Base-by-base conservation (phyloP, 2,329 filamentous ascomycete genomes). In the Diaporthe sp. region DNA sequence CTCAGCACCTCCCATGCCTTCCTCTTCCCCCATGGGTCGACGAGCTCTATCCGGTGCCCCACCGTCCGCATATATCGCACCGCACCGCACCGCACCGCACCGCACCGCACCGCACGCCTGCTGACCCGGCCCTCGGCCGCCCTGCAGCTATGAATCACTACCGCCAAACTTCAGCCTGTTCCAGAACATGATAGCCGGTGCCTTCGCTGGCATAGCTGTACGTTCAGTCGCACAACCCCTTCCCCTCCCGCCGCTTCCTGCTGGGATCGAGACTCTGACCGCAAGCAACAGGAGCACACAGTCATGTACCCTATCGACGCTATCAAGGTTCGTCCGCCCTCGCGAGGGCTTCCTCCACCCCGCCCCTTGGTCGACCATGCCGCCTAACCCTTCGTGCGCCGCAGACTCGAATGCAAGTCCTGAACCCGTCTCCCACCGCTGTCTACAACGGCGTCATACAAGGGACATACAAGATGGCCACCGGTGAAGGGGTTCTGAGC, bases 251-350 rank as follows among this genome's bases (percentile, higher is more conserved):
- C 59, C 42, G 27, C 55, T 30, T 42, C 30, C 30, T 39, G 44
- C 32, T 4, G 78, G 75, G 79, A 70, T 70, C 35, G 47, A 47
- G 55, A 61, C 50, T 8, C 70, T 75, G 66, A 75, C 66, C 44
- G 71, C 47, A 35, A 32, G 35, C 30, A 75, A 69, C 79, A 98
- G 96, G 96, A 98, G 87, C 96, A 98, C 85, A 97, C 96, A 75
- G 96, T 98, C 80, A 98, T 99, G 97, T 99, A 99, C 83, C 97
- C 97, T 27, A 94, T 99, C 82, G 97, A 99, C 86, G 92, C 97
- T 79, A 94, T 99, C 82, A 99, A 99, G 93, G 97, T 98, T 78
- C 78, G 83, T 73, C 66, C 53, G 70, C 61, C 72, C 39, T 56
- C 63, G 61, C 72, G 47, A 35, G 51, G 35, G 51, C 39, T 73